Conservation (phyloP, 352 stramenopile genomes). For the Blastocystis sp. region DNA sequence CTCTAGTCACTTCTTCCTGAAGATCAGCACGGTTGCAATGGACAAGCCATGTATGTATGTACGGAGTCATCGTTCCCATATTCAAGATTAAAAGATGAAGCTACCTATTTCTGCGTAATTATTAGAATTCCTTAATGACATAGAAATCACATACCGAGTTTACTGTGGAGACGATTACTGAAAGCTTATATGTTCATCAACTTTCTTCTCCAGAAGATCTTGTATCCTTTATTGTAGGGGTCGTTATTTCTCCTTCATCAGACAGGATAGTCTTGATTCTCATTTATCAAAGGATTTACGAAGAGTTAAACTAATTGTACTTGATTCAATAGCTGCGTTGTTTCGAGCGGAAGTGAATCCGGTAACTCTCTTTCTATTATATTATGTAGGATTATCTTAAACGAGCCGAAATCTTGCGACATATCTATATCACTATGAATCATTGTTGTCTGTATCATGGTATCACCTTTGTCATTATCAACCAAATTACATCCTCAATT, state of each 20-base stretch:
- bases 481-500: constrained; percentile 34
- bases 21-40: constrained; percentile 4
- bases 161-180: constrained; percentile 1
- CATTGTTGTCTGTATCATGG: not conserved
- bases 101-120: not conserved
- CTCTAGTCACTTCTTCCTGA: not conserved
- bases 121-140: not conserved
- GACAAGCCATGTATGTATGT: constrained; percentile 40
- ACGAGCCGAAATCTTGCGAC: constrained; percentile 30
- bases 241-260: not conserved
- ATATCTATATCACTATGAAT: constrained; percentile 55
- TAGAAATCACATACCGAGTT: constrained; percentile 31
- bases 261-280: not conserved
- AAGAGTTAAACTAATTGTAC: not conserved
- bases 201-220: not conserved
- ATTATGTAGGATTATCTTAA: constrained; percentile 29
- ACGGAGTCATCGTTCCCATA: constrained; percentile 32
- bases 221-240: not conserved
- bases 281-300: not conserved
- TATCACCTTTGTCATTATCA: constrained; percentile 29
- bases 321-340: constrained; percentile 36
- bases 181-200: constrained; percentile 6
- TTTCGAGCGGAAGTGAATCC: constrained; percentile 1
- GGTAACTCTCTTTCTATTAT: not conserved
- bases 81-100: not conserved